Conservation (phyloP, 352 stramenopile species). For the Globisporangium radiosum region DNA sequence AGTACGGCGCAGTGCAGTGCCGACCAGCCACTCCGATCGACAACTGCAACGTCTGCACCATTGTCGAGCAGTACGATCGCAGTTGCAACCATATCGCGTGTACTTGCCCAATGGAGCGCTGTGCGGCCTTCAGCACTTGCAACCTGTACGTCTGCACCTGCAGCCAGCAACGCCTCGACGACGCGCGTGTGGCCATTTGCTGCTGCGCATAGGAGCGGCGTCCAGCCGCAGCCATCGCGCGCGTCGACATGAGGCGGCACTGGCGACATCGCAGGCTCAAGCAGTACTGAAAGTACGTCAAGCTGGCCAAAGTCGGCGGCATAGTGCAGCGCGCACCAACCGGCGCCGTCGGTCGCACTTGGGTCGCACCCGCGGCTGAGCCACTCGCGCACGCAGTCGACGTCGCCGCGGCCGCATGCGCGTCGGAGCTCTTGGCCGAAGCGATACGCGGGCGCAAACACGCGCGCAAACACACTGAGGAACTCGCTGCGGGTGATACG, state of each 20-base stretch:
- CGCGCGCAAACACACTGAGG: conserved; percentile 47
- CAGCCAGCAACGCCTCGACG: conserved; percentile 27
- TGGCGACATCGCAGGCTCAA: conserved; percentile 14
- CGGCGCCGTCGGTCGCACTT: conserved; percentile 53
- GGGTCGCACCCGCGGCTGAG: conserved; percentile 52
- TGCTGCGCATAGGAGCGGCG: conserved; percentile 47
- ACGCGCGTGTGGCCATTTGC: conserved; percentile 43
- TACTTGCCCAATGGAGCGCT: conserved; percentile 59
- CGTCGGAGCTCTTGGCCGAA: conserved; percentile 58
- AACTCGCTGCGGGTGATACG: conserved; percentile 26
- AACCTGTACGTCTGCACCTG: conserved; percentile 29
- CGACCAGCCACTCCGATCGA: conserved; percentile 50
- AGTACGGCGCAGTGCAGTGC: conserved; percentile 52
- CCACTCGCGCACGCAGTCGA: conserved; percentile 34
- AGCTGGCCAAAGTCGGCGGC: conserved; percentile 55
- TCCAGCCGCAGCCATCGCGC: conserved; percentile 45
- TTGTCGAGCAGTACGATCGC: conserved; percentile 24
- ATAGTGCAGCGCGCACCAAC: conserved; percentile 63
- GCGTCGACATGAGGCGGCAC: conserved; percentile 27
- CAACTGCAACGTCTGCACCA: conserved; percentile 22
- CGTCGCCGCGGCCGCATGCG: conserved; percentile 45
- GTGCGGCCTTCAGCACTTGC: conserved; percentile 42
- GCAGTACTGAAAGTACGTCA: conserved; percentile 30
- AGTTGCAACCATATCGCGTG: conserved; percentile 33
- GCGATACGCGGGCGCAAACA: conserved; percentile 69